Conservation (phyloP, 1,139 yeast genomes). For the Kurtzmaniella natalensis region DNA sequence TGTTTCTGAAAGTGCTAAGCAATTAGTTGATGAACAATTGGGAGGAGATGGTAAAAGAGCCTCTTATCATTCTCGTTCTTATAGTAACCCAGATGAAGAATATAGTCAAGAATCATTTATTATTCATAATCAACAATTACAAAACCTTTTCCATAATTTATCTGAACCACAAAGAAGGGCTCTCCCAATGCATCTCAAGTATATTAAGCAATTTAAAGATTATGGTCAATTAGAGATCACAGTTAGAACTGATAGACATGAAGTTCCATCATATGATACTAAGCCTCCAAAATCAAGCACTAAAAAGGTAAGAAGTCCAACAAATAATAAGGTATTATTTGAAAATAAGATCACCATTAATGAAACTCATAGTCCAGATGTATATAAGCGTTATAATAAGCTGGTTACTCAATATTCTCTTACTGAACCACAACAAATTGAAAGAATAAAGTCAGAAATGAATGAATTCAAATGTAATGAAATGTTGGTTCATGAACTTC, state of each 20-base stretch:
- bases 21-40: not conserved
- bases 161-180: conserved; percentile 25
- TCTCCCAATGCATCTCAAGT: conserved; percentile 36
- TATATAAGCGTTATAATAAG: conserved; percentile 50
- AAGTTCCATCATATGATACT: not conserved
- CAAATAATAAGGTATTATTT: conserved; percentile 28
- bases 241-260: conserved; percentile 14
- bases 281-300: not conserved
- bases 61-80: not conserved
- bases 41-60: too few species aligned
- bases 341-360: conserved; percentile 40
- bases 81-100: conserved; percentile 3
- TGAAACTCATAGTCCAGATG: conserved; percentile 46
- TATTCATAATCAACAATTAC: conserved; percentile 28
- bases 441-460: conserved; percentile 46
- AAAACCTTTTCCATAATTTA: conserved; percentile 23
- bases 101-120: conserved; percentile 9
- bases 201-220: conserved; percentile 38
- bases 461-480: conserved; percentile 49
- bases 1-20: not conserved
- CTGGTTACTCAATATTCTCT: conserved; percentile 49
- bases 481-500: conserved; percentile 52
- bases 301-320: conserved; percentile 3
- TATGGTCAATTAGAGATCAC: conserved; percentile 29
- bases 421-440: conserved; percentile 42